phyloP scores from a whole-genome alignment of 83 land plant genomes.

The Diphasiastrum complanatum region DNA sequence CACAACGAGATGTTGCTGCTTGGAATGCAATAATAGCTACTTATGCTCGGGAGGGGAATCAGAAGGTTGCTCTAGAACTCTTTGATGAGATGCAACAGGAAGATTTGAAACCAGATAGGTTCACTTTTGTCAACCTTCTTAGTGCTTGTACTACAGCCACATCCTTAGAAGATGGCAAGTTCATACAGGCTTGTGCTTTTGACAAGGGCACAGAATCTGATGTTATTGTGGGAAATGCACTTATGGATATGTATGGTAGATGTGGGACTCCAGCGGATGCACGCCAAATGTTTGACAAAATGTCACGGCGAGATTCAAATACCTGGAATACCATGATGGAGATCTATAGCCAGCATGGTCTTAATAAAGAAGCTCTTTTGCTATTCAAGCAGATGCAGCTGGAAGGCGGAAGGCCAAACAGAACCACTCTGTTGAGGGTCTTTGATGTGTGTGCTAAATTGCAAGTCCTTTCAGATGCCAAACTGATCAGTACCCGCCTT shows the following conservation, averaged over 20 bases:
- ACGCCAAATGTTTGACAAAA: no score
- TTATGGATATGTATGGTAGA: slow-evolving; percentile 28
- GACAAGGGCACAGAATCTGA: slow-evolving; percentile 17
- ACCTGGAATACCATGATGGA: not conserved
- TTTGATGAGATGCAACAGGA: slow-evolving; percentile 18
- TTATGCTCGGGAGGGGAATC: no score
- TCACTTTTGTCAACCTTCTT: slow-evolving; percentile 5
- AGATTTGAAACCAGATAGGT: slow-evolving; percentile 8
- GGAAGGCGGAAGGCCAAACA: no score
- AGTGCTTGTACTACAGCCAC: not conserved
- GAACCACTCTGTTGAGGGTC: not conserved
- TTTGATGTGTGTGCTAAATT: not conserved
- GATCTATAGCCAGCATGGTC: not conserved
- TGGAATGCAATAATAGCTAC: no score
- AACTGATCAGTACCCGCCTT: no score
- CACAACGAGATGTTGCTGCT: no score
- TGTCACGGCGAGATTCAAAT: no score
- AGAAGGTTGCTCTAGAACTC: no score
- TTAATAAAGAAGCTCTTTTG: not conserved
- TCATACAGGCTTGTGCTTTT: slow-evolving; percentile 27
- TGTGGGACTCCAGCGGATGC: slow-evolving; percentile 19
- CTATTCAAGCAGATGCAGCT: not conserved
- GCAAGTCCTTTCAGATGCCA: no score
- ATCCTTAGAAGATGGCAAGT: not conserved
- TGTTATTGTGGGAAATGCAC: slow-evolving; percentile 29